These are phyloP conservation scores for Mycocentrospora acerina DNA, from an alignment of 2,329 filamentous ascomycete genomes.

Conservation along the genomic window DNA sequence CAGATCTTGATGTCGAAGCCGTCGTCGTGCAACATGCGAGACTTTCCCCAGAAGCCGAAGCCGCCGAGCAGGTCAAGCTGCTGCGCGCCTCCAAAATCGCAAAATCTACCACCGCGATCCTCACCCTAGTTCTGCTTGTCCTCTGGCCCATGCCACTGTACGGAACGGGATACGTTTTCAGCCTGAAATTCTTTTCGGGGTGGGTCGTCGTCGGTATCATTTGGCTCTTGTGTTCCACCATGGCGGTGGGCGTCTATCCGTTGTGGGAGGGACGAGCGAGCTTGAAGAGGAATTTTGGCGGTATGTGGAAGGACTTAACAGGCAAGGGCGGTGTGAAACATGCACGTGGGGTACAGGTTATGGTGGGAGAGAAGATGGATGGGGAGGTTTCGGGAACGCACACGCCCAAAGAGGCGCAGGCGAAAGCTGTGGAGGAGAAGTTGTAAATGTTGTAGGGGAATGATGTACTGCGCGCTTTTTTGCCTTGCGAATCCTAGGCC, in stretches of 20 bases:
- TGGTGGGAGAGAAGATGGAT: conserved; percentile 18
- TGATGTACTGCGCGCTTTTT: neutral
- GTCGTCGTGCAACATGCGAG: conserved; percentile 47
- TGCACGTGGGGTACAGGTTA: conserved; percentile 9
- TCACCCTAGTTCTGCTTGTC: conserved; percentile 72
- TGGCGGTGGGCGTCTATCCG: conserved; percentile 78
- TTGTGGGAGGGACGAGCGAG: conserved; percentile 64
- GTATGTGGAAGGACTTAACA: conserved; percentile 30
- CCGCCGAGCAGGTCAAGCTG: conserved; percentile 46
- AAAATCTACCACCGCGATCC: conserved; percentile 57
- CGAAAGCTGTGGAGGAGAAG: conserved; percentile 13
- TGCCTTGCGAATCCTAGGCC: too few species aligned
- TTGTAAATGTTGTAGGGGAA: neutral
- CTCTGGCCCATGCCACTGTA: conserved; percentile 95
- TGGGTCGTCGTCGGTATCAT: conserved; percentile 70
- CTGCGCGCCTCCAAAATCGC: conserved; percentile 53
- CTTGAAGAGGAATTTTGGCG: conserved; percentile 24
- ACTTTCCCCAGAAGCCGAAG: conserved; percentile 32
- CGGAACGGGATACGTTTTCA: conserved; percentile 77
- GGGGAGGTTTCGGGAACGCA: conserved; percentile 10
- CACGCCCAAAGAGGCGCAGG: conserved; percentile 23
- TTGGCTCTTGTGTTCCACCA: conserved; percentile 73
- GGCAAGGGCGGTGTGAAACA: conserved; percentile 18
- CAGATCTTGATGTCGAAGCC: conserved; percentile 63
- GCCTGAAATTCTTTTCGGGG: conserved; percentile 76